phyloP scores from a whole-genome alignment of 208 protist genomes.

The Trichomonas tenax region DNA sequence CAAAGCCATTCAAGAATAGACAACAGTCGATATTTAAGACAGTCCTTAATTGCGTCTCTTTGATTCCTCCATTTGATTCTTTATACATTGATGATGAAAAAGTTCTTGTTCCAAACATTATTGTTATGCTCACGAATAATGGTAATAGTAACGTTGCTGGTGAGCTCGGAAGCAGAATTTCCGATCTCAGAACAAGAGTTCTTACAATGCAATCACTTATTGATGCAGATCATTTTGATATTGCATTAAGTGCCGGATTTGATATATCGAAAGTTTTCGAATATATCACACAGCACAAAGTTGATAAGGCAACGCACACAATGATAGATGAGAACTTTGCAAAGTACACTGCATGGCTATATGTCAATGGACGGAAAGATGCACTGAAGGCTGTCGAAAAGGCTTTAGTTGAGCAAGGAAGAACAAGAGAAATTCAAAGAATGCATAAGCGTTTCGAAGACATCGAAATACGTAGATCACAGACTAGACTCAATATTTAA shows the following conservation, averaged over 20 bases:
- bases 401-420: not conserved
- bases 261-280: not conserved
- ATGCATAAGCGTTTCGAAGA: not conserved
- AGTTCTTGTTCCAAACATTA: not conserved
- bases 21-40: not conserved
- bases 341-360: not conserved
- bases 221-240: not conserved
- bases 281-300: not conserved
- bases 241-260: not conserved
- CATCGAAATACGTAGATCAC: not conserved
- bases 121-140: not conserved
- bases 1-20: not conserved
- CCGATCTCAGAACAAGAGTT: not conserved
- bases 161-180: not conserved
- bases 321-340: not conserved
- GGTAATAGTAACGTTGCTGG: not conserved
- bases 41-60: not conserved
- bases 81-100: not conserved
- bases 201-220: not conserved
- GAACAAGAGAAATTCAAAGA: not conserved
- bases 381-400: not conserved
- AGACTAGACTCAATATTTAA: not conserved
- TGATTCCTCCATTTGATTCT: not conserved
- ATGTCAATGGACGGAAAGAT: not conserved
- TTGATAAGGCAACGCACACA: not conserved